Evolutionary conservation across 441 rosid genomes (phyloP).

Genomic region (Heliophila coronopifolia): DNA sequence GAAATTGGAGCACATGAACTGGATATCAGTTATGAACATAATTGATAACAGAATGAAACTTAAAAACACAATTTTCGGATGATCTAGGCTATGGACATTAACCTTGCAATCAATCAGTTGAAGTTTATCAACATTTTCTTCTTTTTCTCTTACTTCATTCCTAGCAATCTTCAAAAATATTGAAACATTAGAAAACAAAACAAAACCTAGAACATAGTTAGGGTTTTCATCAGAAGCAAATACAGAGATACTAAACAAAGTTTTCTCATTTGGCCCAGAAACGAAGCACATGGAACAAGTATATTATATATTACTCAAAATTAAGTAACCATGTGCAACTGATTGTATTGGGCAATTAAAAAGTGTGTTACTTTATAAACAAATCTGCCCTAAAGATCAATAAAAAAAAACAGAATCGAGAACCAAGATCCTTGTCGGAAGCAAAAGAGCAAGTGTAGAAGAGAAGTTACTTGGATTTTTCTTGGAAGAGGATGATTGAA

Average conservation of each 20-base stretch:
- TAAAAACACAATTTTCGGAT: background rate
- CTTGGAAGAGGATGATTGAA: constrained; percentile 72
- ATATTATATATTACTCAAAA: background rate
- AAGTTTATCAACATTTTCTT: constrained; percentile 41
- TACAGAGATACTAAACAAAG: background rate
- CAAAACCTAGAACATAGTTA: background rate
- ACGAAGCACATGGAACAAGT: background rate
- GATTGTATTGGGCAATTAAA: background rate
- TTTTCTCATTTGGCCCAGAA: background rate
- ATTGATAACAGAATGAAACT: background rate
- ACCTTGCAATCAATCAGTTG: constrained; percentile 90
- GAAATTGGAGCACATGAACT: constrained; percentile 16
- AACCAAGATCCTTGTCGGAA: background rate
- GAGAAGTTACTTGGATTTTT: constrained; percentile 42
- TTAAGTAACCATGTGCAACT: too few relatives aligned
- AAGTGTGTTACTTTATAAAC: background rate
- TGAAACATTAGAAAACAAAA: background rate
- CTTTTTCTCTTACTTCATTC: constrained; percentile 49
- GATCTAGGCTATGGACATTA: background rate
- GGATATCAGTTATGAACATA: constrained; percentile 1
- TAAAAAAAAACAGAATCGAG: background rate
- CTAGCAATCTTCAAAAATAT: constrained; percentile 37
- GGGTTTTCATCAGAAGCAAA: background rate
- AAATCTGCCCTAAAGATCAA: constrained; percentile 1
- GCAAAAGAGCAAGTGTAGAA: background rate